Percentiles rank a stretch among this genome's conserved stretches.
These are phyloP conservation scores for Colletotrichum magnum DNA, from an alignment of 2,329 filamentous ascomycete genomes.

Conservation along the genomic window DNA sequence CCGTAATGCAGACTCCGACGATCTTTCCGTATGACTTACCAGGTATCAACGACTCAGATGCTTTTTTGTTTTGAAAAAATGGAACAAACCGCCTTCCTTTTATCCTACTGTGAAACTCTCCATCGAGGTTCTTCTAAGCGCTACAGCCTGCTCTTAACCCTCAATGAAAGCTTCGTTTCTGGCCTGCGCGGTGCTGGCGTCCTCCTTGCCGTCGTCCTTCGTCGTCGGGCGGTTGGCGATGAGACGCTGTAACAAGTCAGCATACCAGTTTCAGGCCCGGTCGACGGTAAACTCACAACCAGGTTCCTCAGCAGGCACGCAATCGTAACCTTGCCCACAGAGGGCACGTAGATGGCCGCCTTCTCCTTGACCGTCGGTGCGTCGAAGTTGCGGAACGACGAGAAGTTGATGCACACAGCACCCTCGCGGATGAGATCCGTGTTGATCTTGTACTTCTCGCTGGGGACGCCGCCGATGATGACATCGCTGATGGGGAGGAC, in stretches of 20 bases:
- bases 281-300: constrained; percentile 72
- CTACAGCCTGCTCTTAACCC: constrained; percentile 45
- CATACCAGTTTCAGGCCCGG: neutral
- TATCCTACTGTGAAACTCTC: neutral
- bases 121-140: neutral
- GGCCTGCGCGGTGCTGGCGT: constrained; percentile 49
- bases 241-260: constrained; percentile 57
- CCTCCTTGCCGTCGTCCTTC: constrained; percentile 51
- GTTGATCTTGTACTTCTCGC: constrained; percentile 90
- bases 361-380: constrained; percentile 90
- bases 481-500: constrained; percentile 92
- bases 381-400: constrained; percentile 94
- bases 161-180: constrained; percentile 59
- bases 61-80: constrained; percentile 5
- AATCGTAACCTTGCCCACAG: constrained; percentile 98
- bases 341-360: constrained; percentile 96
- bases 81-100: constrained; percentile 13
- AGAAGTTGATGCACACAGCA: constrained; percentile 99
- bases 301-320: constrained; percentile 91
- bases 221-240: constrained; percentile 64
- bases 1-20: constrained; percentile 22
- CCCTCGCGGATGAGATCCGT: constrained; percentile 87
- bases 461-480: constrained; percentile 92
- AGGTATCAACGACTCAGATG: constrained; percentile 27
- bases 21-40: constrained; percentile 22